Base-by-base conservation (phyloP, 2,329 filamentous ascomycete genomes). In the Talaromyces sp. region DNA sequence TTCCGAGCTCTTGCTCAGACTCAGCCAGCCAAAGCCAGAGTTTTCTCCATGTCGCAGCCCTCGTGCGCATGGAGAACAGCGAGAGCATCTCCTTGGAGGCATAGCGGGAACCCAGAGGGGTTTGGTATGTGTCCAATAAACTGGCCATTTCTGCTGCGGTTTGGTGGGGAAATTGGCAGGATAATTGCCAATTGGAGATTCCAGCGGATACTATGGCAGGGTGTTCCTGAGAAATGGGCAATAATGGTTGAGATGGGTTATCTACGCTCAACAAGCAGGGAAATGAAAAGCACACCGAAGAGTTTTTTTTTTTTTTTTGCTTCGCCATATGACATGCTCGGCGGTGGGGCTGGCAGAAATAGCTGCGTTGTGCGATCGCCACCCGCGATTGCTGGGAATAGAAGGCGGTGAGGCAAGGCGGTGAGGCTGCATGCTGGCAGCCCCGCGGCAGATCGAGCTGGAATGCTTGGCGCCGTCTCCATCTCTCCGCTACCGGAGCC, bases 1-100 rank as follows among this genome's bases (percentile, higher is more conserved):
- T 84, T 2, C 92, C 92, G 2, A 96, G 84, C 75, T 93, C 89
- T 74, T 87, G 88, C 81, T 96, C 89, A 9, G 85, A 82, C 81
- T 96, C 89, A 28, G 92, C 92, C 10, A 96, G 88, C 78, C 84
- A 87, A 52, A 94, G 80, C 93, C 93, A 97, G 18, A 96, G 85
- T 73, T 90, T 84, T 66, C 92, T 87, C 92, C 92, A 96, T 60
- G 87, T 92, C 50, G 86, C 88, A 75, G 88, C 87, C 33, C 92
- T 84, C 59, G 86, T 88, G 51, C 91, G 86, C 63, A 88, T 86
- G 68, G 87, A 89, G 82, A 96, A 97, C 64, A 96, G 85, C 66
- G 84, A 83, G 69, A 88, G 84, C 89, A 95, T 93, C 77, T 90
- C 89, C 67, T 75, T 73, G 67, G 81, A 73, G 76, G 65, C 28